phyloP scores from a whole-genome alignment of 129 eudicot species.

The Flaveria trinervia region DNA sequence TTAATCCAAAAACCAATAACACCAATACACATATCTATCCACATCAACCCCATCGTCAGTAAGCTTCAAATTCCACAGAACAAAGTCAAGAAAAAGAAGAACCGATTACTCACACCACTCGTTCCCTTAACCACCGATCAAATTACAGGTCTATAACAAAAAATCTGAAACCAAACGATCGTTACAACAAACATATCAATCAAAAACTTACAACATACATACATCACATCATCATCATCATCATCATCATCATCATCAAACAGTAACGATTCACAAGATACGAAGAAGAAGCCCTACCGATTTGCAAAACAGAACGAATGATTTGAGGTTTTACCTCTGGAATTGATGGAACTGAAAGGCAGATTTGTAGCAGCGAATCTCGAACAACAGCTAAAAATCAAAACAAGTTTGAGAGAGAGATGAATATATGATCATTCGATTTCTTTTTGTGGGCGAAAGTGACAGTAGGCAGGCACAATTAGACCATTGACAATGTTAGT shows the following conservation, averaged over 20 bases:
- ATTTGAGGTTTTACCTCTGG: constrained; percentile 15
- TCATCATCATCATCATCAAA: background rate
- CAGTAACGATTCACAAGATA: background rate
- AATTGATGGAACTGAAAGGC: constrained; percentile 9
- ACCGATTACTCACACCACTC: background rate
- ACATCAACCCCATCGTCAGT: background rate
- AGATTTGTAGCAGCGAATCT: constrained; percentile 14
- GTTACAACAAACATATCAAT: background rate
- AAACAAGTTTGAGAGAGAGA: constrained; percentile 21
- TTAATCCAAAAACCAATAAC: background rate
- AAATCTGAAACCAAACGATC: constrained; percentile 15
- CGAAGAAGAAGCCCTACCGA: constrained; percentile 28
- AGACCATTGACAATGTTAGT: constrained; percentile 27
- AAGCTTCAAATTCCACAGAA: background rate
- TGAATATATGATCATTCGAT: constrained; percentile 26
- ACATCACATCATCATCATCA: background rate
- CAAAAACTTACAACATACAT: background rate
- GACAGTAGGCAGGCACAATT: constrained; percentile 39
- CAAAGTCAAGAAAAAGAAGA: background rate
- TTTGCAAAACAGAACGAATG: background rate
- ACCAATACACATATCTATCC: background rate
- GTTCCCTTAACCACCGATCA: constrained; percentile 14
- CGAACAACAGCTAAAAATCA: constrained; percentile 36
- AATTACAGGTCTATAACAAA: constrained; percentile 1
- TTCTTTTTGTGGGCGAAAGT: constrained; percentile 34